Conservation (phyloP, 2,329 filamentous ascomycete species). For the Lachnellula willkommii region DNA sequence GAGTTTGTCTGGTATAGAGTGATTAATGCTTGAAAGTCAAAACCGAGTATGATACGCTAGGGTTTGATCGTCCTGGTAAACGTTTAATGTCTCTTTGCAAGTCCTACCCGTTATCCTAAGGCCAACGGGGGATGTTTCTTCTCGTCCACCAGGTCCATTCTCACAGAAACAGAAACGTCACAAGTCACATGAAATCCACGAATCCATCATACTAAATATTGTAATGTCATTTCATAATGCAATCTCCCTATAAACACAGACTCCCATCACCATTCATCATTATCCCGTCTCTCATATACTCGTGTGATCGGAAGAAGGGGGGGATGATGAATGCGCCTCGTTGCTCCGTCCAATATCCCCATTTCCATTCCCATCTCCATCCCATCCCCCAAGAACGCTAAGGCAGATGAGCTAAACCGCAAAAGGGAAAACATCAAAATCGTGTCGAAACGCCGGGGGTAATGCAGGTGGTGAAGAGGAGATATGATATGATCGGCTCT, state of each 20-base stretch:
- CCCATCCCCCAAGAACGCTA: background rate
- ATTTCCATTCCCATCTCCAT: background rate
- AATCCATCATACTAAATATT: background rate
- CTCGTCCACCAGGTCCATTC: no score
- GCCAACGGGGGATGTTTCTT: no score
- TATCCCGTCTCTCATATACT: background rate
- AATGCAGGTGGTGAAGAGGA: slow-evolving; percentile 2
- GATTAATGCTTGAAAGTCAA: no score
- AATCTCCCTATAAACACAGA: background rate
- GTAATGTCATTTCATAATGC: background rate
- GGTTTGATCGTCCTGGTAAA: no score
- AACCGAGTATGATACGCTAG: no score
- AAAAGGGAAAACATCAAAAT: background rate
- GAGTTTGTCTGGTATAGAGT: no score
- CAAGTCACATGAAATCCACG: no score
- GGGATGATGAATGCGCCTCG: slow-evolving; percentile 3
- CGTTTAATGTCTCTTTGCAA: no score
- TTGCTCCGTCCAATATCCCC: background rate
- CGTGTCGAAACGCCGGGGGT: slow-evolving; percentile 6
- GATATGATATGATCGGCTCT: background rate
- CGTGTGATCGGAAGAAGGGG: background rate
- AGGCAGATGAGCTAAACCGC: background rate
- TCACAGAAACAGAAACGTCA: no score
- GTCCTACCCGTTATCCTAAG: no score
- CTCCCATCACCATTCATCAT: background rate